phyloP scores from a whole-genome alignment of 2,329 filamentous ascomycete species.

The Aspergillus fructus region DNA sequence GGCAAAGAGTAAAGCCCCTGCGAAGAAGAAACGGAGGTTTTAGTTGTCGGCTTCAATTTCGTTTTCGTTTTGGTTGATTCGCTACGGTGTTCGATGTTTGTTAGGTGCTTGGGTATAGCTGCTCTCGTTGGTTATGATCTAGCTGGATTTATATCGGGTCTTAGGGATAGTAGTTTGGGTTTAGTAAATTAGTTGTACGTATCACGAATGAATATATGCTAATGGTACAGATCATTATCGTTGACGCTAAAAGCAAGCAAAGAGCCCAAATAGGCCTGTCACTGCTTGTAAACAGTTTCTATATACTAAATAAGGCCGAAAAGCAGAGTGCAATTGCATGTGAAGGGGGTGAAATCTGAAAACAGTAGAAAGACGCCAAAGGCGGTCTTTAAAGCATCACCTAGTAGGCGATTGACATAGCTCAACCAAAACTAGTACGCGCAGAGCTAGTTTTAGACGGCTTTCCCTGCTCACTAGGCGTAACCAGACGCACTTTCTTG shows the following conservation, averaged over 20 bases:
- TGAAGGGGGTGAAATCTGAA: background rate
- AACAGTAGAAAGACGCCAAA: background rate
- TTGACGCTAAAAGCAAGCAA: background rate
- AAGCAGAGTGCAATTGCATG: background rate
- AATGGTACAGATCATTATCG: constrained; percentile 4
- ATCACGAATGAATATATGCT: constrained; percentile 5
- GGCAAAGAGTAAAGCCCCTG: constrained; percentile 50
- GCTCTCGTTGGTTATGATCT: background rate
- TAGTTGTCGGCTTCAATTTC: constrained; percentile 27
- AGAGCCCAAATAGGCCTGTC: background rate
- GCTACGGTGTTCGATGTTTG: background rate
- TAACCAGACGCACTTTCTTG: constrained; percentile 47
- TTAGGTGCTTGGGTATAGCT: background rate
- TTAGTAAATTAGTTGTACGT: background rate
- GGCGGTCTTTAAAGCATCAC: background rate
- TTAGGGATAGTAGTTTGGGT: background rate
- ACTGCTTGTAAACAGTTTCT: background rate
- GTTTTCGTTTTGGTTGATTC: background rate
- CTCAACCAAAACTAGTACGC: constrained; percentile 22
- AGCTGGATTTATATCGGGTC: background rate
- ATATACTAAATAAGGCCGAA: background rate
- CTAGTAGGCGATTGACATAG: background rate
- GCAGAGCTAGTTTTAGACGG: constrained; percentile 20
- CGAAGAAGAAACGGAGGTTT: constrained; percentile 60
- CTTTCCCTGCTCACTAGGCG: constrained; percentile 42